Conservation (phyloP, 306 rosid genomes). For the Rosa chinensis region DNA sequence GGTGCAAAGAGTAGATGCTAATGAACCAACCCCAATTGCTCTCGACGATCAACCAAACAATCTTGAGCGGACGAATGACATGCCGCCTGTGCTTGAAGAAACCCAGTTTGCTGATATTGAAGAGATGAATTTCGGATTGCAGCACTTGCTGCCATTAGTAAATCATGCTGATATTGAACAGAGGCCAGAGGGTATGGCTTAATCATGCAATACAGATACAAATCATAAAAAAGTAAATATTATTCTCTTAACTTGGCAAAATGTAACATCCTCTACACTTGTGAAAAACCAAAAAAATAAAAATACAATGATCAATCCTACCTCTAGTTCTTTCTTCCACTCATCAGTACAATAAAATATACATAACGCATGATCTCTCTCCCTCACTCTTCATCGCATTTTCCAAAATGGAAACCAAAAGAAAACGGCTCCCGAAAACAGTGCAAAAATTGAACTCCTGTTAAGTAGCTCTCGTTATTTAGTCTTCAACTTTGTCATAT, state of each 20-base stretch:
- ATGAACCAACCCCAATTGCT: no score
- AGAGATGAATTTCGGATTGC: no score
- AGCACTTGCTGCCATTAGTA: no score
- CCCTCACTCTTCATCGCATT: not conserved
- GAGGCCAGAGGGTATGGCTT: no score
- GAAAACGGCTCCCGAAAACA: not conserved
- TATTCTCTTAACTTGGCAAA: not conserved
- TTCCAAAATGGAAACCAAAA: not conserved
- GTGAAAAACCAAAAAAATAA: not conserved
- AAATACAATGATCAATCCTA: not conserved
- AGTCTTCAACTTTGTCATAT: slow-evolving; percentile 38
- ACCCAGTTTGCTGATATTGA: no score
- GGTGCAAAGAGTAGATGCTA: no score
- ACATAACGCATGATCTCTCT: not conserved
- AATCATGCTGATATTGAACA: no score
- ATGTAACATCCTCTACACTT: not conserved
- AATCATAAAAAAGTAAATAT: no score
- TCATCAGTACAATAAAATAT: not conserved
- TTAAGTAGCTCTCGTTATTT: not conserved
- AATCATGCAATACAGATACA: no score
- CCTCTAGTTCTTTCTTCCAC: not conserved
- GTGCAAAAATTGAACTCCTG: not conserved
- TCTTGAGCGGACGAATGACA: no score
- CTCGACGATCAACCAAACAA: no score
- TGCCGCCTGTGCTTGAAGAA: no score